Base-by-base conservation (phyloP, 2,329 filamentous ascomycete genomes). In the Clarireedia paspali region DNA sequence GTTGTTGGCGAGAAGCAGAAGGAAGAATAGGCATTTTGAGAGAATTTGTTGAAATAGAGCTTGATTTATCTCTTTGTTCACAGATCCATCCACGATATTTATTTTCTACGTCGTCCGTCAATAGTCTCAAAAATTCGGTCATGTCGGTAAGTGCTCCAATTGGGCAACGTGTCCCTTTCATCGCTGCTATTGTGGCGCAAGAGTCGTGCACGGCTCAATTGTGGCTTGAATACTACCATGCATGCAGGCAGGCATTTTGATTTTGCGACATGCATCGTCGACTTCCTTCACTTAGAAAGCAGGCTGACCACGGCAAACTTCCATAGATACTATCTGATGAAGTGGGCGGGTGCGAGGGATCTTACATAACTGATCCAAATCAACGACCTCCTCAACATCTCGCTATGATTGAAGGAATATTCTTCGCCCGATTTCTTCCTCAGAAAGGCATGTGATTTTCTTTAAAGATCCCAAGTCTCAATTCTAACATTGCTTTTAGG, bases 381-480 rank as follows among this genome's bases (percentile, higher is more conserved):
- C 27, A 38, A 2, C 12, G 7, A 48, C 17, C 17, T 12, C 26
- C n/a, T 5, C n/a, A 36, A 26, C 30, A 17, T 47, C 26, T 15
- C 61, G 71, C 64, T 64, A 85, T 85, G 81, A 87, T 88, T 53
- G 81, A 84, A 67, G 83, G 81, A 63, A 87, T 88, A 57, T 87
- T 87, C 65, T 87, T 86, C 68, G 83, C 84, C 49, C 76, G 83
- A 47, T 88, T 88, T 71, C 79, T 87, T 60, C 81, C 83, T 15
- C 75, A 83, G 64, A 77, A 85, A 75, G 84, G 83, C 83, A 20
- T 47, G 23, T 38, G 24, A 17, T 30, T 45, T 26, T 38, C 24
- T 34, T 4, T 27, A 6, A 6, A 6, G 5, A 9, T 12, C 23
- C 6, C 10, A 44, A 34, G 20, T 4, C 5, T 2, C 15, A 20